phyloP scores from a whole-genome alignment of 2,329 filamentous ascomycete species.

The Kalaharituber pfeilii region DNA sequence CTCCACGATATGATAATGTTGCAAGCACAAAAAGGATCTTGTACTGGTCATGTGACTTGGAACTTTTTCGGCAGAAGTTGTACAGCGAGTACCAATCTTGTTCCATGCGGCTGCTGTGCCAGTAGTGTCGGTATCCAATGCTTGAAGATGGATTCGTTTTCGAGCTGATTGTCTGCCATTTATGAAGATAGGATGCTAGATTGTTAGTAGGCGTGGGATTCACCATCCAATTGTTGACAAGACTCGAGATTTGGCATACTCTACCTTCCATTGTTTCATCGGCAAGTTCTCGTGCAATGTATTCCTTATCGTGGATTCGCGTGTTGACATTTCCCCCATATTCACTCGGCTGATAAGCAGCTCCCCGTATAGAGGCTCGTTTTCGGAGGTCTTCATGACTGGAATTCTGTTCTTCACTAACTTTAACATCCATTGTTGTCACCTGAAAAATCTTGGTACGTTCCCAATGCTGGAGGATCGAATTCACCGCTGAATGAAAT shows the following conservation, averaged over 20 bases:
- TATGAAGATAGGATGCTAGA: too few relatives aligned
- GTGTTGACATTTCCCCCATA: too few relatives aligned
- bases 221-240: neutral
- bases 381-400: neutral
- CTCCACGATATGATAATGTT: too few relatives aligned
- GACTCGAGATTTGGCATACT: neutral
- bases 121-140: neutral
- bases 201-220: too few relatives aligned
- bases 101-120: neutral
- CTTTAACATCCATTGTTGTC: too few relatives aligned
- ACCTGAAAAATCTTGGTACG: neutral
- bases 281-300: too few relatives aligned
- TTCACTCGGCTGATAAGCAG: too few relatives aligned
- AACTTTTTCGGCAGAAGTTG: too few relatives aligned
- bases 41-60: too few relatives aligned
- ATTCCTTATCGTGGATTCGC: neutral
- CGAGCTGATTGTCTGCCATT: neutral
- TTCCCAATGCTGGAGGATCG: neutral
- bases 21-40: neutral
- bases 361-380: neutral
- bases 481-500: neutral
- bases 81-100: neutral
- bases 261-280: neutral
- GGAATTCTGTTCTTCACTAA: too few relatives aligned
- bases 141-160: neutral